A percentile compares a stretch with the other conserved stretches of the same genome.
These are phyloP conservation scores for Wickerhamiella azyma DNA, from an alignment of 805 yeast genomes.

Conservation along the genomic window DNA sequence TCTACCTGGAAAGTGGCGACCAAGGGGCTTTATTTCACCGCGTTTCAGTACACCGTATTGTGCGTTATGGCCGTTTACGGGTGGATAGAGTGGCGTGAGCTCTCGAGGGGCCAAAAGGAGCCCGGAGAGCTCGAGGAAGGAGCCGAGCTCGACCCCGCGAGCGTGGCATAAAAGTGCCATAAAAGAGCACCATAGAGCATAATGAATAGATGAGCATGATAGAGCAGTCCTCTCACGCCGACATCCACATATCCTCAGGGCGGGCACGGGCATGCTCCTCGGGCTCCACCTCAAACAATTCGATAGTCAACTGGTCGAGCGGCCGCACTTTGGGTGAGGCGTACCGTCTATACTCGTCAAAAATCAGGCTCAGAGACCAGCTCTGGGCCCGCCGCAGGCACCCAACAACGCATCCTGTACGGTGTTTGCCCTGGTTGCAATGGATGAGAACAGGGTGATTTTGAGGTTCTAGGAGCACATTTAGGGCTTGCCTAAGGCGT, in stretches of 20 bases:
- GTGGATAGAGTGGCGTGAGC: background rate
- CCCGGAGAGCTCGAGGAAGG: background rate
- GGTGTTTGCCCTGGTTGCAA: slow-evolving; percentile 91
- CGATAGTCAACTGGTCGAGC: slow-evolving; percentile 90
- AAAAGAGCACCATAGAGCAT: background rate
- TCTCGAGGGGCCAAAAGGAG: background rate
- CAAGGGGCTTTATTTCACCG: slow-evolving; percentile 1
- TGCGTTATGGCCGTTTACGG: slow-evolving; percentile 6
- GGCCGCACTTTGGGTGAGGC: slow-evolving; percentile 94
- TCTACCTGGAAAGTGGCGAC: background rate
- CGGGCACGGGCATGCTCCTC: slow-evolving; percentile 17
- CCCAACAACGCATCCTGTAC: slow-evolving; percentile 94
- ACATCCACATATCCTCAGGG: slow-evolving; percentile 6
- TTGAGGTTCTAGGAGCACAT: slow-evolving; percentile 65
- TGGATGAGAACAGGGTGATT: slow-evolving; percentile 90
- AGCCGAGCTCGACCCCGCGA: too few relatives aligned
- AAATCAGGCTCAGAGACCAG: slow-evolving; percentile 88
- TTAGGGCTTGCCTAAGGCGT: slow-evolving; percentile 63
- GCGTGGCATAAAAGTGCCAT: background rate
- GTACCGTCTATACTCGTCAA: slow-evolving; percentile 88
- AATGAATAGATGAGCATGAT: too few relatives aligned
- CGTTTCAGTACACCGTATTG: background rate
- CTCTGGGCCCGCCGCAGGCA: slow-evolving; percentile 76
- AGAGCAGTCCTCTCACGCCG: too few relatives aligned
- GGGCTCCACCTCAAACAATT: slow-evolving; percentile 56